Evolutionary conservation across 306 rosid genomes (phyloP), one percentile per base, ranked within the genome.

Genomic region (Datisca glomerata): DNA sequence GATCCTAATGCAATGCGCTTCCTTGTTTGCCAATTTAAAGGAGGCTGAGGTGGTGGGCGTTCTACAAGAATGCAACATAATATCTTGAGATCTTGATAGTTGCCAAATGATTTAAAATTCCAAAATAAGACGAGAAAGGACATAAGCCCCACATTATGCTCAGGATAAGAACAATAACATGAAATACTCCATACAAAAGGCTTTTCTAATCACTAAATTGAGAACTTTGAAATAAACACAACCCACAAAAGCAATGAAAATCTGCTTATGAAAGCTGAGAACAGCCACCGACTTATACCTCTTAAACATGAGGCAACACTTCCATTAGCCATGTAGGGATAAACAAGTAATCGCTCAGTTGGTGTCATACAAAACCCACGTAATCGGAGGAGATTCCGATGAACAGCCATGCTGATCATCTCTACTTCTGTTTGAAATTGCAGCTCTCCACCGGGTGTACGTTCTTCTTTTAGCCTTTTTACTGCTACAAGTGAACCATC

Each of bases 391-490:
- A 86, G 70, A 71, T 86, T 81, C 27, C 86, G 84, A 53, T 86
- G 96, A 53, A 81, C 94, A 24, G 96, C 94, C 93, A 81, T 75
- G 70, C 94, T 79, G 53, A 81, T 86, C 96, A 86, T 79, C 70
- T 71, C 93, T 37, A 86, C 94, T 61, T 86, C 96, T 18, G 85
- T 76, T 65, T 79, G 96, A 51, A 86, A 86, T 69, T 86, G 96
- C 49, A 81, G 69, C 68, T 82, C 93, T 47, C 78, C 93, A 18
- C 87, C 85, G 54, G 66, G 78, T 3, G 85, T 72, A 22, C 85
- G 91, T 59, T 76, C 87, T 65, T 82, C 87, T 56, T 79, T 86
- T 14, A 86, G 81, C 59, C 93, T 71, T 65, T 86, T 86, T 14
- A 86, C 94, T 15, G 96, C 96, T 41, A 86, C 94, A 12, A 86